Base-by-base conservation (phyloP, 441 rosid species). In the Cnidoscolus chayamansa region DNA sequence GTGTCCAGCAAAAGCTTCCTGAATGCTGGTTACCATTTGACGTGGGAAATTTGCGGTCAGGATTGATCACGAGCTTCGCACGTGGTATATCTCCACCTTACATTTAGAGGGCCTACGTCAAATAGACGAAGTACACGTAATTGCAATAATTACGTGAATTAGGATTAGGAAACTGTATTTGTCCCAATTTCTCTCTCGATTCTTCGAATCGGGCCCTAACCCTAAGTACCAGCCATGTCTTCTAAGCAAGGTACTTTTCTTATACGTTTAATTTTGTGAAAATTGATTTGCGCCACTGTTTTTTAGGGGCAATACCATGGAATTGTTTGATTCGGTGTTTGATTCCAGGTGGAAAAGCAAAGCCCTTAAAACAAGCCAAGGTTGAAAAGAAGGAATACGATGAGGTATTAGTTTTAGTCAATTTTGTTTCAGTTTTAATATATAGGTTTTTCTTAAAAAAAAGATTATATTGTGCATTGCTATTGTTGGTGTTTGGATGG, bases 351-450 rank as follows among this genome's bases (percentile, higher is more conserved):
- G 98, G 98, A 77, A 94, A 94, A 75, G 83, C 87, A 51, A 94
- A 94, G 85, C 98, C 98, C 74, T 86, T 94, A 97, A 94, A 94
- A 90, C 88, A 83, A 74, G 88, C 98, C 49, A 94, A 92, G 75
- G 54, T 78, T 57, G 89, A 79, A 0, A 94, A 94, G 95, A 94
- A 90, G 75, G 95, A 90, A 0, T 92, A 90, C 77, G 98, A 94
- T 69, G 98, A 94, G 94, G 98, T 94, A 84, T 45, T 66, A 0
- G 0, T 65, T 56, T 58, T 15, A 12, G n/a, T 64, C 4, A 17
- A 1, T 56, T 10, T n/a, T 10, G 8, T 15, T 25, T 53, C 10
- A 15, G 19, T 10, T 37, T 10, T 15, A 58, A 56, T 15, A 32
- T 13, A 0, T 7, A 25, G 25, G 25, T 25, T 25, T 25, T 25